These are phyloP conservation scores for Logfia minima DNA, from an alignment of 129 eudicot species.

Conservation along the genomic window DNA sequence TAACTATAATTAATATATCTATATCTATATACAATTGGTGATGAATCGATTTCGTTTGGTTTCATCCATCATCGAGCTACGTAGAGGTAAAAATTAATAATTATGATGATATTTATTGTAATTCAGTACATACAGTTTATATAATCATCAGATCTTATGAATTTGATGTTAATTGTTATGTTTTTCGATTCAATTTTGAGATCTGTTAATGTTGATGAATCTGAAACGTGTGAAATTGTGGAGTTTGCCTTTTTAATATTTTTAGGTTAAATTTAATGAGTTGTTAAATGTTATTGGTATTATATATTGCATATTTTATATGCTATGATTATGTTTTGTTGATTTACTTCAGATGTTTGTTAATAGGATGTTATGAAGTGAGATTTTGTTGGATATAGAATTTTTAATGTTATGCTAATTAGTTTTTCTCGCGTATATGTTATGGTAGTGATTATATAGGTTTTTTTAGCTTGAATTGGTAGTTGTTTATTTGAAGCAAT, in stretches of 20 bases:
- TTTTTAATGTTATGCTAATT: not conserved
- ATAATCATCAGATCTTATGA: conserved; percentile 31
- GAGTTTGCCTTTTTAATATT: not conserved
- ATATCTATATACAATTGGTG: conserved; percentile 14
- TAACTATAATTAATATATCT: not conserved
- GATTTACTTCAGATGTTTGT: conserved; percentile 16
- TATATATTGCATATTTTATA: not conserved
- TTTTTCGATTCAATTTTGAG: conserved; percentile 3
- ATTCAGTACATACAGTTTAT: conserved; percentile 3
- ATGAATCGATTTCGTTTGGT: conserved; percentile 58
- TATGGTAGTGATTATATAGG: not conserved
- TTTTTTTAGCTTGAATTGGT: not conserved
- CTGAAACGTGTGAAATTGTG: not conserved
- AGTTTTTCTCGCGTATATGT: not conserved
- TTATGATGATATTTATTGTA: not conserved
- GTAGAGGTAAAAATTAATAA: conserved; percentile 54
- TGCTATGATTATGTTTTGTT: conserved; percentile 9
- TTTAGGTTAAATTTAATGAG: not conserved
- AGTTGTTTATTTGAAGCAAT: not conserved
- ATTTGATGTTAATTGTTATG: not conserved
- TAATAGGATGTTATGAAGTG: not conserved
- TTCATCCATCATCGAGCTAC: conserved; percentile 53
- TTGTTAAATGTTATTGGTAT: not conserved
- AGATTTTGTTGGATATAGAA: not conserved
- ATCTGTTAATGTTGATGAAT: conserved; percentile 24